Percentiles rank a stretch among this genome's conserved stretches.
phyloP scores from a whole-genome alignment of 2,329 filamentous ascomycete genomes.

The Beauveria scarabaeidicola region DNA sequence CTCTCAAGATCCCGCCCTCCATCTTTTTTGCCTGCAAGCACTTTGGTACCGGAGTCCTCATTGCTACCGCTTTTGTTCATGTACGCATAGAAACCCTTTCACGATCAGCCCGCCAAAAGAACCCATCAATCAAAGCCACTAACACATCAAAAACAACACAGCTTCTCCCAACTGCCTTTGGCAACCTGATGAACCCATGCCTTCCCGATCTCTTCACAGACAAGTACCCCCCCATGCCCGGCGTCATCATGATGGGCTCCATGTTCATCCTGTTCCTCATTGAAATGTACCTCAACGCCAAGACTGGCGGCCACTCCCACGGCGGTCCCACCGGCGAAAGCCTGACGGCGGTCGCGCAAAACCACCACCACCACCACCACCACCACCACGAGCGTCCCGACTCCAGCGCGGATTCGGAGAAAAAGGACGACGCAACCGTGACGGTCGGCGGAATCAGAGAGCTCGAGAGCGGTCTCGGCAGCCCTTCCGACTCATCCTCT shows the following conservation, averaged over 20 bases:
- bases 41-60: slow-evolving; percentile 62
- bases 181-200: slow-evolving; percentile 41
- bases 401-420: not conserved
- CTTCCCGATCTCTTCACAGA: slow-evolving; percentile 52
- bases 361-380: slow-evolving; percentile 9
- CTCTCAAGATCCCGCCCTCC: slow-evolving; percentile 48
- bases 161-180: slow-evolving; percentile 53
- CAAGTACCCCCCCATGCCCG: slow-evolving; percentile 52
- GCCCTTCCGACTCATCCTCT: not conserved
- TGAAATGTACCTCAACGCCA: slow-evolving; percentile 52
- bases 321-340: slow-evolving; percentile 42
- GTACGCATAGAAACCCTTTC: too few species aligned
- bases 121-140: not conserved
- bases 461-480: slow-evolving; percentile 19
- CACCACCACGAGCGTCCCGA: slow-evolving; percentile 2
- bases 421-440: slow-evolving; percentile 18
- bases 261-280: slow-evolving; percentile 54
- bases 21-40: slow-evolving; percentile 56
- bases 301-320: slow-evolving; percentile 50
- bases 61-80: slow-evolving; percentile 68
- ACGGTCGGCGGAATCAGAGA: slow-evolving; percentile 26
- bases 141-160: slow-evolving; percentile 17
- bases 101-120: too few species aligned
- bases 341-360: not conserved
- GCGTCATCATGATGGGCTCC: slow-evolving; percentile 57